Conservation (phyloP, 2,329 filamentous ascomycete species). For the Neopestalotiopsis clavispora region DNA sequence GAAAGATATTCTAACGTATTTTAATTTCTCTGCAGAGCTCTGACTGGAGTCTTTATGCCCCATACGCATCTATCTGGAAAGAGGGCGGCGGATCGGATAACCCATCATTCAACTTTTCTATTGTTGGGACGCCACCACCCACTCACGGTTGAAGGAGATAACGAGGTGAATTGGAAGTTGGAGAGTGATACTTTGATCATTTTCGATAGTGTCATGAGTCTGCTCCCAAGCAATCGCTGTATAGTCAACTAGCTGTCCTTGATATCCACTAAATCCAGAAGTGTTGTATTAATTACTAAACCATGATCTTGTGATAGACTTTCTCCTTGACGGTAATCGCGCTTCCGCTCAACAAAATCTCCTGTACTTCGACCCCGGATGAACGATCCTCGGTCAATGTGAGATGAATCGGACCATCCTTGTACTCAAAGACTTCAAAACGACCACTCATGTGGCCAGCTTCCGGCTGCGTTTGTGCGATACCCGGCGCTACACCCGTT, state of each 20-base stretch:
- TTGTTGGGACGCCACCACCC: slow-evolving; percentile 30
- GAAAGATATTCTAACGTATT: not conserved
- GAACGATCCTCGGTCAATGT: not conserved
- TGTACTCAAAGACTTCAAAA: slow-evolving; percentile 2
- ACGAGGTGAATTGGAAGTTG: too few relatives aligned
- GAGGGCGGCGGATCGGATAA: slow-evolving; percentile 35
- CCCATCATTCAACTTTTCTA: slow-evolving; percentile 31
- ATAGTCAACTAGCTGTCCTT: too few relatives aligned
- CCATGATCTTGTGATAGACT: not conserved
- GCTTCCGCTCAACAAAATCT: not conserved
- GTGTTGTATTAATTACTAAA: not conserved
- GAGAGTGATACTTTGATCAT: too few relatives aligned
- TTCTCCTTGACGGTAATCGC: not conserved
- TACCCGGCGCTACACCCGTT: not conserved
- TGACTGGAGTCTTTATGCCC: slow-evolving; percentile 34
- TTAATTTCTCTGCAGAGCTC: slow-evolving; percentile 13
- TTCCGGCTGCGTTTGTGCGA: not conserved
- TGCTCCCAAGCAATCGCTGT: too few relatives aligned
- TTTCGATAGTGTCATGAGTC: too few relatives aligned
- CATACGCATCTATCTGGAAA: slow-evolving; percentile 34
- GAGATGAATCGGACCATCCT: slow-evolving; percentile 1
- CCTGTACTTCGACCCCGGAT: not conserved
- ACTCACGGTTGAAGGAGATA: slow-evolving; percentile 28
- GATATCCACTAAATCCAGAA: not conserved
- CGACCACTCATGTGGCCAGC: not conserved